Percentiles rank a stretch among this genome's conserved stretches.
These are phyloP conservation scores for Melampsora americana DNA, from an alignment of 1,284 basidiomycete genomes.

Conservation along the genomic window DNA sequence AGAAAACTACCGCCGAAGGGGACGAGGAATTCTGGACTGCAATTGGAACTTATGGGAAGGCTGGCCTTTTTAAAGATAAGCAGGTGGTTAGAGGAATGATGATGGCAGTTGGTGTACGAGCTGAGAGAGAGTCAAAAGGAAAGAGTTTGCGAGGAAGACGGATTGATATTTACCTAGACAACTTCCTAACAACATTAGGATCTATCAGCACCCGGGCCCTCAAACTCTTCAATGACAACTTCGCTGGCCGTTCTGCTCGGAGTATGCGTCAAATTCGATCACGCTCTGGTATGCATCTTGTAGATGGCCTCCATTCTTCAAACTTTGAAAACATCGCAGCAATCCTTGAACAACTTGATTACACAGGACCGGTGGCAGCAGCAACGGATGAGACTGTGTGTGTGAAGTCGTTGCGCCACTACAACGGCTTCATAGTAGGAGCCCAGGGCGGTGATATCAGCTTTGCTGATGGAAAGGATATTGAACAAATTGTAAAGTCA, in stretches of 20 bases:
- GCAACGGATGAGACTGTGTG: constrained; percentile 7
- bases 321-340: constrained; percentile 2
- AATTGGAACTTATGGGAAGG: too few species aligned
- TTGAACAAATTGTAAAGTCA: background rate
- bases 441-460: constrained; percentile 14
- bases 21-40: too few species aligned
- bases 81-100: too few species aligned
- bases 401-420: constrained; percentile 3
- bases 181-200: too few species aligned
- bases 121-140: too few species aligned
- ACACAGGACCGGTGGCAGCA: constrained; percentile 10
- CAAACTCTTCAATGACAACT: too few species aligned
- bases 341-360: background rate
- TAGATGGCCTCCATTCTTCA: background rate
- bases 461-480: constrained; percentile 1
- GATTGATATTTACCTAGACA: too few species aligned
- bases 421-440: constrained; percentile 19
- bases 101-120: too few species aligned
- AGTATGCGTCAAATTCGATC: constrained; percentile 1
- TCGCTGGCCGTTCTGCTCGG: background rate
- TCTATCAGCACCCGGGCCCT: too few species aligned
- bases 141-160: too few species aligned
- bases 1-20: too few species aligned
- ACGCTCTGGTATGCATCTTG: background rate
- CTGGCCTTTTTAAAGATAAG: too few species aligned